Evolutionary conservation across 176 grass and related monocot genomes (phyloP).

Genomic region (Aegilops speltoides): DNA sequence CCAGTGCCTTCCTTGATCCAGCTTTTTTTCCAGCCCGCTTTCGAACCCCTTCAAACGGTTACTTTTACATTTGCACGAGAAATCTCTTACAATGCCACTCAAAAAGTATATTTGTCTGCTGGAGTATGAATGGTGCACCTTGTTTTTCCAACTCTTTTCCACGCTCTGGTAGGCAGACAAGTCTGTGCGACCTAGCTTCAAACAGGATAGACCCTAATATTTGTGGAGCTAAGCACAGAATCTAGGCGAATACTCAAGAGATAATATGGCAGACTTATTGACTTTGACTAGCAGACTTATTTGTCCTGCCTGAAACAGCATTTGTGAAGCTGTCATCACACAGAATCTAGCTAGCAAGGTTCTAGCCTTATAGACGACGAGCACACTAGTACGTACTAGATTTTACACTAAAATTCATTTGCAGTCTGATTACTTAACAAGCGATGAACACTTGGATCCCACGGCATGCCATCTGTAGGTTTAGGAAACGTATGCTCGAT

Average conservation of each 20-base stretch:
- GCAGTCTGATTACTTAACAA: not conserved
- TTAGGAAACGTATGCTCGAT: too few species aligned
- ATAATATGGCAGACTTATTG: not conserved
- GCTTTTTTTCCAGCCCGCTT: too few species aligned
- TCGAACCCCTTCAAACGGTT: too few species aligned
- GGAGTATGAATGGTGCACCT: not conserved
- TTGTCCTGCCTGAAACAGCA: not conserved
- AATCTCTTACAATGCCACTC: too few species aligned
- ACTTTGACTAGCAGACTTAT: not conserved
- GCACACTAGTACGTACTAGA: not conserved
- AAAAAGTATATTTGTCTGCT: too few species aligned
- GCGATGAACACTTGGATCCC: not conserved
- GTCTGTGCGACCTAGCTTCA: not conserved
- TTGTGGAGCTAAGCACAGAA: not conserved
- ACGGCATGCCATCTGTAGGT: too few species aligned
- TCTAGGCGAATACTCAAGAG: not conserved
- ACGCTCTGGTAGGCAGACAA: not conserved
- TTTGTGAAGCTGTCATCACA: not conserved
- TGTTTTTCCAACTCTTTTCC: not conserved
- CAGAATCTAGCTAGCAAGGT: not conserved
- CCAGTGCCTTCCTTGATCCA: too few species aligned
- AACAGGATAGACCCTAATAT: not conserved
- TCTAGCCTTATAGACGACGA: not conserved
- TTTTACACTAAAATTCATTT: not conserved
- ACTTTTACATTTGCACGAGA: too few species aligned